These are phyloP conservation scores for Pseudogymnoascus sp. DNA, from an alignment of 2,329 filamentous ascomycete species.

Conservation along the genomic window DNA sequence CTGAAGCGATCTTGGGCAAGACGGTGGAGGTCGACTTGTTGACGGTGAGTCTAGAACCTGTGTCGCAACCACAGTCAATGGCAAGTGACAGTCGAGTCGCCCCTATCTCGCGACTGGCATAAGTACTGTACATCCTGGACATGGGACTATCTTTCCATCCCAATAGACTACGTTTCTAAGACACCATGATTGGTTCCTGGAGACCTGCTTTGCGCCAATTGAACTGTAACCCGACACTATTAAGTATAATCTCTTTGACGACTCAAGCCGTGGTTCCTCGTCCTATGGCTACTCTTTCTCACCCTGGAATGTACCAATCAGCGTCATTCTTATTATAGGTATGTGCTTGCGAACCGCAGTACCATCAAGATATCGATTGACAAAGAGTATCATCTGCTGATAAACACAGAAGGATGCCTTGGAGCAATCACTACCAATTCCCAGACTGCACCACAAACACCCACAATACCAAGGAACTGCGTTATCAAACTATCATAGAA, in stretches of 20 bases:
- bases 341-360: not conserved
- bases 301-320: not conserved
- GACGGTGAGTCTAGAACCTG: not conserved
- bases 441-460: not conserved
- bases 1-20: slow-evolving; percentile 20
- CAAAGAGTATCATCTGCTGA: not conserved
- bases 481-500: not conserved
- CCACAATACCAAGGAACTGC: not conserved
- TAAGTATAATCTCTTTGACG: too few relatives aligned
- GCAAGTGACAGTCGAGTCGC: not conserved
- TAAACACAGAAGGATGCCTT: not conserved
- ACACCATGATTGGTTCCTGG: too few relatives aligned
- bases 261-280: too few relatives aligned
- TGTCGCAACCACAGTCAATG: not conserved
- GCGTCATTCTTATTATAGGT: not conserved
- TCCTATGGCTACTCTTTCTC: too few relatives aligned
- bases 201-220: too few relatives aligned
- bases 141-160: too few relatives aligned
- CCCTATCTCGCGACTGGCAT: not conserved
- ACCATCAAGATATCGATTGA: not conserved
- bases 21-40: slow-evolving; percentile 17
- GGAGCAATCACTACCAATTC: slow-evolving; percentile 4
- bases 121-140: too few relatives aligned
- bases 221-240: too few relatives aligned
- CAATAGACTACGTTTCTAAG: too few relatives aligned